Evolutionary conservation across 2,329 filamentous ascomycete genomes (phyloP), one percentile per base, ranked within the genome.

Genomic region (Sordariomycetes sp.): DNA sequence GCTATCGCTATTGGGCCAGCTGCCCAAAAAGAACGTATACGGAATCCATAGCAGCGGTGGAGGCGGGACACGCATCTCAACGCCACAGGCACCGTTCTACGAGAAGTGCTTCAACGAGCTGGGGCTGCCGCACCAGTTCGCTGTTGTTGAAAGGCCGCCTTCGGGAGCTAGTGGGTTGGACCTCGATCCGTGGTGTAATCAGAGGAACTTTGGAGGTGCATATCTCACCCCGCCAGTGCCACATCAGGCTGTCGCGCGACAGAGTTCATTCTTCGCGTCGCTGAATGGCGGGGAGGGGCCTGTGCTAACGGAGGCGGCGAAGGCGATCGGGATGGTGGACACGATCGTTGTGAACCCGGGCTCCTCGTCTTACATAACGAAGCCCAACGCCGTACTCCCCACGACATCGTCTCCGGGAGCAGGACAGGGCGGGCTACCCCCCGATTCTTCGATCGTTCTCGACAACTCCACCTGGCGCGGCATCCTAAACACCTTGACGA

Each of bases 391-490:
- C 11, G 14, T 32, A 25, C 16, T 37, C 8, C 40, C 53, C 22
- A 60, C 61, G 12, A 40, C 61, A 11, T 53, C 62, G 4, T n/a
- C 24, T 12, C n/a, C 46, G 20, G 50, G n/a, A 18, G 18, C 20
- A 2, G 46, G 20, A 32, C 10, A 16, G n/a, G 12, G 24, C 2
- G 73, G 73, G 2, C 64, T 80, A 3, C 70, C 78, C 2, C 72
- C 78, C 12, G 79, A 76, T 57, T 78, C 79, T 0, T 74, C 75
- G 5, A 80, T 93, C 48, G 75, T 92, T 18, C 87, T 90, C 53
- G 89, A 94, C 65, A 95, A 95, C 64, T 87, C 89, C 12, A 85
- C 85, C 16, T 94, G 90, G 89, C 90, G 90, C 69, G 90, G 89
- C 1, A 93, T 95, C 59, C 79, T 90, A 54, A 87, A 88, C 57